Base-by-base conservation (phyloP, 257 asterid genomes). In the Nicotiana otophora region DNA sequence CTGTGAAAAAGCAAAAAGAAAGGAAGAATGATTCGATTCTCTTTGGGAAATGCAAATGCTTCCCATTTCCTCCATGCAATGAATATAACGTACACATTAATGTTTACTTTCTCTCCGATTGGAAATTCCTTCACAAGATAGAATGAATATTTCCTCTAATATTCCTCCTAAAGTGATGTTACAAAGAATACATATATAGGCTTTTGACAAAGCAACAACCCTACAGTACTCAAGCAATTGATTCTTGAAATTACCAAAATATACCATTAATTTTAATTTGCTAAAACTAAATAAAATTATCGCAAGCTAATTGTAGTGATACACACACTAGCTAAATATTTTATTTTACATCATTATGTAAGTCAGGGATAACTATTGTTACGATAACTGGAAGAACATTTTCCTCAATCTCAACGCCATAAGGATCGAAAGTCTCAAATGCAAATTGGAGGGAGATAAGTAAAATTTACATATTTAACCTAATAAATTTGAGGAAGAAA, bases 1-100 rank as follows among this genome's bases (percentile, higher is more conserved):
- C 96, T 93, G 92, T 83, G 91, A 87, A 91, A 93, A 91, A 91
- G 92, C 89, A 86, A 88, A 90, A 90, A 84, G 86, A 85, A 85
- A 86, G 85, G 62, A 64, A 57, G 58, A 75, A 82, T 89, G 91
- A 92, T 91, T 93, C 93, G 98, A 93, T 93, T 89, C 90, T 86
- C 92, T 87, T 93, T 86, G 91, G 90, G 90, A 90, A 90, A 90
- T 90, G 96, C 92, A 75, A 75, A 75, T 75, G 80, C 80, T 75
- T 75, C 80, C 80, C 80, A 75, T 75, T 75, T 75, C 80, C 80
- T 75, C 53, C 63, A 75, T 75, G 80, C 63, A 75, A 75, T 75
- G 26, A 75, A 63, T 75, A 75, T 75, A 75, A 26, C 80, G 80
- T 75, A 75, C 80, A 75, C 80, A 75, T 26, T 26, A 72, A 75